Conservation (phyloP, 306 rosid genomes). For the Casuarina glauca region DNA sequence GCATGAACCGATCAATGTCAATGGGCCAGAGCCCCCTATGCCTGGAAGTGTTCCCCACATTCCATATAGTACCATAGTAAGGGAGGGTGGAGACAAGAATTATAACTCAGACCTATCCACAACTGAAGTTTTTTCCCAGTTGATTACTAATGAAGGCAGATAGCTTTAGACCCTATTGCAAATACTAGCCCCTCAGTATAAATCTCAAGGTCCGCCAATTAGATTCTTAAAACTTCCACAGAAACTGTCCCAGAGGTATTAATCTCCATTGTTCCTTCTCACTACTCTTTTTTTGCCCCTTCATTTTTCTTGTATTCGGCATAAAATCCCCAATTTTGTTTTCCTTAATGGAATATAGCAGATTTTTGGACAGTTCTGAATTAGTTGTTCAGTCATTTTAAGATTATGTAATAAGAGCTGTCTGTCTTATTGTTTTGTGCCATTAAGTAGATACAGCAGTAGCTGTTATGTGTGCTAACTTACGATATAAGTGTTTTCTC, state of each 20-base stretch:
- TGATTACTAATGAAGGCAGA: conserved; percentile 88
- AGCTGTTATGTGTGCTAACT: conserved; percentile 7
- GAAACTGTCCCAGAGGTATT: conserved; percentile 29
- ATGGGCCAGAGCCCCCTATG: conserved; percentile 25
- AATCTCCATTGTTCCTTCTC: conserved; percentile 1
- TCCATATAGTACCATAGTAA: conserved; percentile 37
- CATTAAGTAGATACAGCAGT: conserved; percentile 18
- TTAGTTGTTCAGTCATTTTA: conserved; percentile 18
- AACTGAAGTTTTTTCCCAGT: conserved; percentile 82
- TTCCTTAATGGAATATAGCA: conserved; percentile 8
- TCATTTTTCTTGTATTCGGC: conserved; percentile 21
- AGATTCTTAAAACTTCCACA: conserved; percentile 5
- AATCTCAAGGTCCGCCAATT: conserved; percentile 4
- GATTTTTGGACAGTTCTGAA: conserved; percentile 17
- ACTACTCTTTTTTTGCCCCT: neutral
- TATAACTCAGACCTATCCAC: conserved; percentile 55
- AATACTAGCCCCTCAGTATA: conserved; percentile 18
- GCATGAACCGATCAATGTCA: conserved; percentile 18
- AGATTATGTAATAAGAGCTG: conserved; percentile 14
- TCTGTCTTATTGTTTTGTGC: conserved; percentile 25
- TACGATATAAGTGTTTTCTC: neutral
- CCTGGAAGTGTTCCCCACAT: conserved; percentile 28
- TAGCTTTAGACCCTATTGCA: conserved; percentile 42
- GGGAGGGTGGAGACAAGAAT: conserved; percentile 37
- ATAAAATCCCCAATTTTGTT: conserved; percentile 6